These are phyloP conservation scores for Acanthamoeba sp. DNA, from an alignment of 208 protist genomes.

Conservation along the genomic window DNA sequence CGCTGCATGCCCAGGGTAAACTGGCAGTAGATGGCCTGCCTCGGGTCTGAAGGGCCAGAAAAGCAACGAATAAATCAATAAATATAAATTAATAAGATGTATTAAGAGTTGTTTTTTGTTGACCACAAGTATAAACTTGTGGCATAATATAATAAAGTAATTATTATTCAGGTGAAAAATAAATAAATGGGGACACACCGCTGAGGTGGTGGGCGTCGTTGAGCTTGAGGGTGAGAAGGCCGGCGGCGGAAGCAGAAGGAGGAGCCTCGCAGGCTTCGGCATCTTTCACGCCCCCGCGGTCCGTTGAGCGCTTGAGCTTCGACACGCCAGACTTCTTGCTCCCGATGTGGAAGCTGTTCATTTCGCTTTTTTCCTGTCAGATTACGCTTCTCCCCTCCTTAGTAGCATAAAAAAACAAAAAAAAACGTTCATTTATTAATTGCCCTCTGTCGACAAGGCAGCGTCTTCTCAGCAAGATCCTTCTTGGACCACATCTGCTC, in stretches of 20 bases:
- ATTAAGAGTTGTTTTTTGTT: not conserved
- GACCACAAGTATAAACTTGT: not conserved
- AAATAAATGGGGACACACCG: not conserved
- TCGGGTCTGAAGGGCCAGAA: not conserved
- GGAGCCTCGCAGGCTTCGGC: constrained; percentile 7
- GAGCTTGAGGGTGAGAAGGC: constrained; percentile 60
- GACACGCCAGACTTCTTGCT: not conserved
- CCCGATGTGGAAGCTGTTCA: not conserved
- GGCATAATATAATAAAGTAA: not conserved
- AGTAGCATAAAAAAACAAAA: too few relatives aligned
- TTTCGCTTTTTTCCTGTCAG: too few relatives aligned
- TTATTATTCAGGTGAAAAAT: not conserved
- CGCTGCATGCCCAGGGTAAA: constrained; percentile 42
- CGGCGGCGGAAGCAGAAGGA: constrained; percentile 8
- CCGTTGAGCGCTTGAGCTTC: not conserved
- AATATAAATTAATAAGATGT: not conserved
- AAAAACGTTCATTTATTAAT: too few relatives aligned
- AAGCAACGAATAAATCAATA: not conserved
- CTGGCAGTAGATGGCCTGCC: constrained; percentile 62
- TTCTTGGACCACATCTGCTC: too few relatives aligned
- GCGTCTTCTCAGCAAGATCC: too few relatives aligned
- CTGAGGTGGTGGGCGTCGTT: constrained; percentile 51
- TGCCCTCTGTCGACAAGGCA: too few relatives aligned
- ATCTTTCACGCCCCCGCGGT: not conserved
- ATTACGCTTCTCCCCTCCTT: too few relatives aligned